Evolutionary conservation across 1,139 yeast species (phyloP).

Genomic region (Arxiozyma heterogenica): DNA sequence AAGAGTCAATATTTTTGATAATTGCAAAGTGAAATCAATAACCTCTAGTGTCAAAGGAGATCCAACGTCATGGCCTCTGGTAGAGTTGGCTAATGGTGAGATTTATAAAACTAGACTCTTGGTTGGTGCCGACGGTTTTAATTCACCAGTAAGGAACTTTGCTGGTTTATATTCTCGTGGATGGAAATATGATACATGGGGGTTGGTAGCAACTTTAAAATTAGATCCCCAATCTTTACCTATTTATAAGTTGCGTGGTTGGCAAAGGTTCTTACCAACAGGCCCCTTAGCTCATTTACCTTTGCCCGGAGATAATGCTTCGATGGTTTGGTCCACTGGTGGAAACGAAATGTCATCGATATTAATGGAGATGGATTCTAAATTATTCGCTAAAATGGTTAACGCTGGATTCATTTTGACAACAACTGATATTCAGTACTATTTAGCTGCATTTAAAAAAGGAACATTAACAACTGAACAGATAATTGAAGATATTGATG

Average conservation of each 20-base stretch:
- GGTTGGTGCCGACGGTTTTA: conserved; percentile 93
- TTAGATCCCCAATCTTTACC: conserved; percentile 45
- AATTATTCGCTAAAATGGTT: conserved; percentile 57
- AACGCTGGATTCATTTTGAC: conserved; percentile 81
- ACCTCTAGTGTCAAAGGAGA: conserved; percentile 26
- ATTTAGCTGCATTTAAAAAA: conserved; percentile 44
- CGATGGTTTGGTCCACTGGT: conserved; percentile 88
- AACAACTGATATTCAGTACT: conserved; percentile 67
- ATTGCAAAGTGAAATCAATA: conserved; percentile 55
- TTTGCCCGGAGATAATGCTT: conserved; percentile 73
- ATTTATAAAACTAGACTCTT: conserved; percentile 58
- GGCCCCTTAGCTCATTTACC: conserved; percentile 94
- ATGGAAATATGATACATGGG: conserved; percentile 83
- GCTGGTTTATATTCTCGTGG: conserved; percentile 82
- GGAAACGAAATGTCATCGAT: conserved; percentile 68
- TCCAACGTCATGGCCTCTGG: conserved; percentile 63
- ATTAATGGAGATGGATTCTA: conserved; percentile 49
- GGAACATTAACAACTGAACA: conserved; percentile 35
- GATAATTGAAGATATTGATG: conserved; percentile 57
- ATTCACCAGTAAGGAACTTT: conserved; percentile 81
- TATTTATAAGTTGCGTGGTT: conserved; percentile 64
- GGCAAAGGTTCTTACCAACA: conserved; percentile 85
- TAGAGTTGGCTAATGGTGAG: conserved; percentile 60
- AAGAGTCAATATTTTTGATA: conserved; percentile 46
- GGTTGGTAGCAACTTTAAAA: conserved; percentile 81